These are phyloP conservation scores for Polyporus arcularius DNA, from an alignment of 768 basidiomycete species.

Conservation along the genomic window DNA sequence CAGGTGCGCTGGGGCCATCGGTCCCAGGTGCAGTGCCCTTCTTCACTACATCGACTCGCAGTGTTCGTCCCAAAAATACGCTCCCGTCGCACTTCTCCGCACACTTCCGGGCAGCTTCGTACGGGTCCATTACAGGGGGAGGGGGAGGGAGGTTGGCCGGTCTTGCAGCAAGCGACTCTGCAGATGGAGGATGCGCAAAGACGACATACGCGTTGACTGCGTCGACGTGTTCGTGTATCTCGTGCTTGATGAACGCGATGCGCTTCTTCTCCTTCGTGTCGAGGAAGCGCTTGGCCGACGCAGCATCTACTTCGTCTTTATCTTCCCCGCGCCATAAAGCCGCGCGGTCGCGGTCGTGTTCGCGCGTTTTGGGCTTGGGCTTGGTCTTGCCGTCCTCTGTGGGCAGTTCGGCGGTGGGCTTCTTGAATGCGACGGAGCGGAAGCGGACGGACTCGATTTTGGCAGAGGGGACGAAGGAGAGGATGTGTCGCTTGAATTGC, in stretches of 20 bases:
- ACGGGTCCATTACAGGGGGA: slow-evolving; percentile 58
- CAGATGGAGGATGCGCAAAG: slow-evolving; percentile 68
- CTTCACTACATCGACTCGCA: slow-evolving; percentile 76
- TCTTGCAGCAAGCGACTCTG: slow-evolving; percentile 28
- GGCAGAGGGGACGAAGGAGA: slow-evolving; percentile 66
- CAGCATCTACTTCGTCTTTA: slow-evolving; percentile 43
- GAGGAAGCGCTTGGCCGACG: slow-evolving; percentile 65
- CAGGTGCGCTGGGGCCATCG: slow-evolving; percentile 23
- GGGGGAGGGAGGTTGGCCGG: slow-evolving; percentile 54
- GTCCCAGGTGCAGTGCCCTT: slow-evolving; percentile 29
- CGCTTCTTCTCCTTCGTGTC: slow-evolving; percentile 88
- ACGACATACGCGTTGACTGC: slow-evolving; percentile 89
- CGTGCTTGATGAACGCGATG: slow-evolving; percentile 91
- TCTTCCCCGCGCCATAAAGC: slow-evolving; percentile 53
- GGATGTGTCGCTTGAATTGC: slow-evolving; percentile 74
- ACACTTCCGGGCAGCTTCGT: slow-evolving; percentile 63
- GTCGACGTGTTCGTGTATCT: slow-evolving; percentile 78
- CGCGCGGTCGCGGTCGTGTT: slow-evolving; percentile 60
- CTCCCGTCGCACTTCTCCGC: slow-evolving; percentile 67
- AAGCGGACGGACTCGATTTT: slow-evolving; percentile 93
- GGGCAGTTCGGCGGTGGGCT: slow-evolving; percentile 69
- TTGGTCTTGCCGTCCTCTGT: slow-evolving; percentile 39
- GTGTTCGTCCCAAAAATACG: slow-evolving; percentile 70
- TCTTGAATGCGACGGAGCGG: slow-evolving; percentile 89
- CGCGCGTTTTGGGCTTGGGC: slow-evolving; percentile 29